phyloP scores from a whole-genome alignment of 225 moss, liverwort and hornwort species.

The Neckera pumila region DNA sequence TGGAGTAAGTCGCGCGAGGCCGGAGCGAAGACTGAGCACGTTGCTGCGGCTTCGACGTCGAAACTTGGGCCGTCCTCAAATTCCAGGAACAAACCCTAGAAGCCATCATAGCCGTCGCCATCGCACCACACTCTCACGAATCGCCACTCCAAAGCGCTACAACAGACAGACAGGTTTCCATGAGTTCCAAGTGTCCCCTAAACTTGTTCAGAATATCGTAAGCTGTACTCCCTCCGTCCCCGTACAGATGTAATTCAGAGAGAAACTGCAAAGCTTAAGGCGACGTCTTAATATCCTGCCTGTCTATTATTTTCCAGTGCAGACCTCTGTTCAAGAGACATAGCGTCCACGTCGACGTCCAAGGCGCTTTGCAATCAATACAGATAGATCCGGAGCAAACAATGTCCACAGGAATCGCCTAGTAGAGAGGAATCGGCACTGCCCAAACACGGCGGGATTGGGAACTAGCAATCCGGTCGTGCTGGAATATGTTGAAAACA shows the following conservation, averaged over 20 bases:
- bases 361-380: background rate
- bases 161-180: background rate
- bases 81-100: constrained; percentile 18
- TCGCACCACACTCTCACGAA: background rate
- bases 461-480: background rate
- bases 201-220: background rate
- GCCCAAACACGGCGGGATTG: background rate
- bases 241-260: background rate
- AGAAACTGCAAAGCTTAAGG: background rate
- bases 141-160: background rate
- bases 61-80: constrained; percentile 2
- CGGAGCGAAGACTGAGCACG: background rate
- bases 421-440: background rate
- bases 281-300: background rate
- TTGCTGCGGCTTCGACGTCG: constrained; percentile 6
- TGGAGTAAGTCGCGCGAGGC: constrained; percentile 14
- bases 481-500: background rate
- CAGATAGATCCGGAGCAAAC: background rate
- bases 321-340: background rate
- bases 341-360: background rate
- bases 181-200: background rate
- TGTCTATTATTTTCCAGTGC: background rate
- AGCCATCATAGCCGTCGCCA: constrained; percentile 22
- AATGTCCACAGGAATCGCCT: background rate
- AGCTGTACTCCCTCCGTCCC: background rate